These are phyloP conservation scores for Sporothrix luriei DNA, from an alignment of 2,329 filamentous ascomycete species.

Conservation along the genomic window DNA sequence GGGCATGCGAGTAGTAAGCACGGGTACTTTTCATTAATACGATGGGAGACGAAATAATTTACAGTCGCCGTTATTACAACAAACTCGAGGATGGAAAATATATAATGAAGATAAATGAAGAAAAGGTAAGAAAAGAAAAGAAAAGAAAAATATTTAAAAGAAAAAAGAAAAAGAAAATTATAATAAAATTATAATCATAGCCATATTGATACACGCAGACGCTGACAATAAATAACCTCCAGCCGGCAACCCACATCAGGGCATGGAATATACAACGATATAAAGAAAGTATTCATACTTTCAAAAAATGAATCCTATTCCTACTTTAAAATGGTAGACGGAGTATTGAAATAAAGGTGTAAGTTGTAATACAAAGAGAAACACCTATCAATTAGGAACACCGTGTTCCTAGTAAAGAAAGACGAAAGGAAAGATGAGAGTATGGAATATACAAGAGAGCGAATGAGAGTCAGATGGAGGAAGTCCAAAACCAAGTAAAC, in stretches of 20 bases:
- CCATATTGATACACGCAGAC: too few species aligned
- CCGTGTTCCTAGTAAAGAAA: background rate
- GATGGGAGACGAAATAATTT: background rate
- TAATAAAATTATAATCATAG: background rate
- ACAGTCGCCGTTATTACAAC: background rate
- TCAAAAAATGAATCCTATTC: background rate
- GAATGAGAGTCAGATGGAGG: background rate
- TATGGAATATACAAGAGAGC: background rate
- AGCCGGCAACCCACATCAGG: background rate
- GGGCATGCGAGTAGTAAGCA: background rate
- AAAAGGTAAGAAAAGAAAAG: background rate
- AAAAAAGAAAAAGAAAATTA: background rate
- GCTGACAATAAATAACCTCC: background rate
- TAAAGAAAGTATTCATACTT: too few species aligned
- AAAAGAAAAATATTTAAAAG: rapidly evolving
- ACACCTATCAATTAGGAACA: background rate
- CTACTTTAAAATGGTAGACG: background rate
- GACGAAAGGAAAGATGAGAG: background rate
- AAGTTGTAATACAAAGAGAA: background rate
- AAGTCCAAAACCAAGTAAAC: background rate
- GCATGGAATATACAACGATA: too few species aligned
- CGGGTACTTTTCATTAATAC: background rate
- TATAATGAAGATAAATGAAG: too few species aligned
- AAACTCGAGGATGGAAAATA: too few species aligned
- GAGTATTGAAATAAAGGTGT: background rate